Evolutionary conservation across 2,329 filamentous ascomycete genomes (phyloP).

Genomic region (Sporothrix phasma): DNA sequence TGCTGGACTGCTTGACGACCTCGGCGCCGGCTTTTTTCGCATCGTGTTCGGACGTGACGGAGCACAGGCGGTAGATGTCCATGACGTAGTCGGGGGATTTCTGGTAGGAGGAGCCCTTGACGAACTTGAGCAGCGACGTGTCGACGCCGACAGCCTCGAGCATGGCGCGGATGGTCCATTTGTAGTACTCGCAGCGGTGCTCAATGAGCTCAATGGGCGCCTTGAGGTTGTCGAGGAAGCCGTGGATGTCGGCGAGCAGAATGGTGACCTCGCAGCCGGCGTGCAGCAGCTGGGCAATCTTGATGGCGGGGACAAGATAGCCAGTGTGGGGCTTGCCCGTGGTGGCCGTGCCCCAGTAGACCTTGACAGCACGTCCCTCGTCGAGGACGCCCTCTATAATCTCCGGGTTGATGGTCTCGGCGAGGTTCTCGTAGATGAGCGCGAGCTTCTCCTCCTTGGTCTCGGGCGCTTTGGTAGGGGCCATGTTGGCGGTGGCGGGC

Average conservation of each 20-base stretch:
- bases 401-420: conserved; percentile 74
- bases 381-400: conserved; percentile 66
- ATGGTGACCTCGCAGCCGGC: conserved; percentile 77
- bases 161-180: conserved; percentile 61
- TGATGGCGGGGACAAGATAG: conserved; percentile 81
- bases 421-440: conserved; percentile 71
- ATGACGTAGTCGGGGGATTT: conserved; percentile 64
- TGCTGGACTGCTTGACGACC: conserved; percentile 83
- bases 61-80: conserved; percentile 72
- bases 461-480: conserved; percentile 15
- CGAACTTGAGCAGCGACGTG: conserved; percentile 69
- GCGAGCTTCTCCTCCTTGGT: conserved; percentile 46
- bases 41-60: conserved; percentile 64
- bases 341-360: conserved; percentile 85
- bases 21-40: conserved; percentile 87
- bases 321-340: conserved; percentile 83
- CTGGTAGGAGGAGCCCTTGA: conserved; percentile 79
- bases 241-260: conserved; percentile 64
- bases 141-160: conserved; percentile 70
- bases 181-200: conserved; percentile 75
- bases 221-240: conserved; percentile 74
- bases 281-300: conserved; percentile 77
- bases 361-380: conserved; percentile 59
- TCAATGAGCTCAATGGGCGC: conserved; percentile 82
- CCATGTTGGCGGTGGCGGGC: conserved; percentile 13